A percentile compares a stretch with the other conserved stretches of the same genome.
Evolutionary conservation across 257 asterid genomes (phyloP).

Genomic region (Phtheirospermum japonicum): DNA sequence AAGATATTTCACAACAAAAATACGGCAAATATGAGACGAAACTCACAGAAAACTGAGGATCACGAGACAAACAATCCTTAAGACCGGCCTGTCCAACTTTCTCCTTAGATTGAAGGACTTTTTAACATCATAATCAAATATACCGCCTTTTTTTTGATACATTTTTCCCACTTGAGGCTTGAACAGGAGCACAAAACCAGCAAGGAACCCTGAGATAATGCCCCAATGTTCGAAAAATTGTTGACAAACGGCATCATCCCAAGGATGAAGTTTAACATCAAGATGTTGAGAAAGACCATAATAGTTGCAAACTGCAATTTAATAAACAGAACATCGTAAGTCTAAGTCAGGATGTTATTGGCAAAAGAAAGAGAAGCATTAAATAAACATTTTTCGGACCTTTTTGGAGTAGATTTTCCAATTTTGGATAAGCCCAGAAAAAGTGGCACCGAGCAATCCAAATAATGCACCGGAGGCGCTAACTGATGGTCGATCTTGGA

Average conservation of each 20-base stretch:
- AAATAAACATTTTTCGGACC: conserved; percentile 30
- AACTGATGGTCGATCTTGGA: conserved; percentile 77
- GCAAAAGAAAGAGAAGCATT: background rate
- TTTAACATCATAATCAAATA: conserved; percentile 62
- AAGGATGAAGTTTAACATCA: conserved; percentile 45
- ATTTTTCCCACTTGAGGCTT: conserved; percentile 53
- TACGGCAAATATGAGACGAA: background rate
- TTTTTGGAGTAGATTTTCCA: conserved; percentile 71
- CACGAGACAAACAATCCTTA: conserved; percentile 50
- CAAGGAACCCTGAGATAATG: conserved; percentile 68
- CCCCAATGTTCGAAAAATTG: conserved; percentile 88
- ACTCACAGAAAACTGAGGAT: conserved; percentile 69
- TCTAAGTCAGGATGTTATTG: conserved; percentile 11
- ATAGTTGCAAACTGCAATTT: conserved; percentile 59
- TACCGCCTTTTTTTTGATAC: conserved; percentile 49
- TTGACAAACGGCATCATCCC: conserved; percentile 76
- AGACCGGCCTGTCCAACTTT: conserved; percentile 56
- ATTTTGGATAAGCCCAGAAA: conserved; percentile 66
- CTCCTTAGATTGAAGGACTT: conserved; percentile 37
- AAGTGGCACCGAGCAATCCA: conserved; percentile 80
- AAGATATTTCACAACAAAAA: background rate
- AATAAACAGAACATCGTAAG: background rate
- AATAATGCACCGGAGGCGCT: conserved; percentile 75
- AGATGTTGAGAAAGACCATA: conserved; percentile 37
- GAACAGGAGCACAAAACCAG: conserved; percentile 59